Conservation (phyloP, 805 yeast species). For the Sugiyamaella americana region DNA sequence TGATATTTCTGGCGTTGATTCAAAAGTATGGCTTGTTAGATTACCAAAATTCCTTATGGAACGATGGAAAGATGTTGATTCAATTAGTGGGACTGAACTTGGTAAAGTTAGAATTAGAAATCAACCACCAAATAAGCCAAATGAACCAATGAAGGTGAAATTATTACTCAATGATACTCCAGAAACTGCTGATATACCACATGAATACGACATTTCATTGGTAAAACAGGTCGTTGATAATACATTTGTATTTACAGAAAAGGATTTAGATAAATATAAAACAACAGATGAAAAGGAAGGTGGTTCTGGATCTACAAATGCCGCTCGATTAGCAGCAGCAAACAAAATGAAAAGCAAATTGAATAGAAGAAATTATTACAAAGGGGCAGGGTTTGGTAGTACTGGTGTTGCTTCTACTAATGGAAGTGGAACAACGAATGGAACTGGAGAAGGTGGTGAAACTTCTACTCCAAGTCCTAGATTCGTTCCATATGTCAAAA, state of each 20-base stretch:
- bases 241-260: slow-evolving; percentile 82
- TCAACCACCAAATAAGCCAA: slow-evolving; percentile 23
- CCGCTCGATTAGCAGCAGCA: slow-evolving; percentile 3
- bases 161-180: slow-evolving; percentile 34
- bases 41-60: slow-evolving; percentile 83
- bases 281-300: slow-evolving; percentile 28
- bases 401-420: not conserved
- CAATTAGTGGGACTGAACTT: slow-evolving; percentile 64
- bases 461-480: slow-evolving; percentile 27
- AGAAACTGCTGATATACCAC: slow-evolving; percentile 60
- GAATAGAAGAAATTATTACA: not conserved
- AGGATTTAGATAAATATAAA: slow-evolving; percentile 48
- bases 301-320: not conserved
- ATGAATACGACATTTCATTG: slow-evolving; percentile 73
- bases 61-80: slow-evolving; percentile 62
- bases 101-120: slow-evolving; percentile 64
- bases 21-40: slow-evolving; percentile 88
- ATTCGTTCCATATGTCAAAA: slow-evolving; percentile 74
- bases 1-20: slow-evolving; percentile 53
- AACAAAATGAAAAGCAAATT: not conserved
- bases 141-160: slow-evolving; percentile 30
- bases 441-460: not conserved
- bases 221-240: slow-evolving; percentile 76
- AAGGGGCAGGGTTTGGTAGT: not conserved
- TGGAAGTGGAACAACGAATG: not conserved